Conservation (phyloP, 2,329 filamentous ascomycete species). For the Sclerotinia spermophila region DNA sequence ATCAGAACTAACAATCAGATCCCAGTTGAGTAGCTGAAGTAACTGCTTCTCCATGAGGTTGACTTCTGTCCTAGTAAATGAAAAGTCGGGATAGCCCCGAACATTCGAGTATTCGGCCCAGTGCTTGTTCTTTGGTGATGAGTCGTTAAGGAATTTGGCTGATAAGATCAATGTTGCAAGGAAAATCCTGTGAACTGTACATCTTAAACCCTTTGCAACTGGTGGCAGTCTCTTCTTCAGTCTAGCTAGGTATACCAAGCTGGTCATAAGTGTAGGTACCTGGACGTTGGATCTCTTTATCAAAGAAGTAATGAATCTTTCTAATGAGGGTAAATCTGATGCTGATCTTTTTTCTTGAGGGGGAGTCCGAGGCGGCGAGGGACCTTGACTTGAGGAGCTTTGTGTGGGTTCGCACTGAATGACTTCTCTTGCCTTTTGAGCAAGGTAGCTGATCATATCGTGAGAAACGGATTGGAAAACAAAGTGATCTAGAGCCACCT, state of each 20-base stretch:
- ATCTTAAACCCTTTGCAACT: slow-evolving; percentile 92
- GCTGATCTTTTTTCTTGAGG: slow-evolving; percentile 40
- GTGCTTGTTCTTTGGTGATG: slow-evolving; percentile 99
- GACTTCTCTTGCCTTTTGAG: slow-evolving; percentile 69
- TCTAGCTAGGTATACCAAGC: slow-evolving; percentile 85
- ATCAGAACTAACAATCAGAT: slow-evolving; percentile 77
- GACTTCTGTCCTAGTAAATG: slow-evolving; percentile 91
- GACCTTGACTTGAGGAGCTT: slow-evolving; percentile 25
- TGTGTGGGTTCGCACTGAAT: slow-evolving; percentile 71
- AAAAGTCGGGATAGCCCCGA: slow-evolving; percentile 62
- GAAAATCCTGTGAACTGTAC: slow-evolving; percentile 97
- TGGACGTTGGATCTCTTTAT: slow-evolving; percentile 94
- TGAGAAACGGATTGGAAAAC: slow-evolving; percentile 71
- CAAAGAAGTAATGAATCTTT: slow-evolving; percentile 87
- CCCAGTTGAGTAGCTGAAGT: slow-evolving; percentile 91
- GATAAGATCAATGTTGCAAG: slow-evolving; percentile 79
- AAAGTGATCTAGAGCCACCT: slow-evolving; percentile 73
- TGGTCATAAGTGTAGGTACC: slow-evolving; percentile 95
- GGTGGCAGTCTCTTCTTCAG: slow-evolving; percentile 83
- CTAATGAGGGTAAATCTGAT: slow-evolving; percentile 66
- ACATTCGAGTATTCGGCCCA: slow-evolving; percentile 93
- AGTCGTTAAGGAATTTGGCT: slow-evolving; percentile 98
- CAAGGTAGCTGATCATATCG: slow-evolving; percentile 75
- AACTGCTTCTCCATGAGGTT: slow-evolving; percentile 99
- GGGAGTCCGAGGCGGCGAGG: slow-evolving; percentile 48